Conservation (phyloP, 768 basidiomycete genomes). For the Tricholoma bakamatsutake region DNA sequence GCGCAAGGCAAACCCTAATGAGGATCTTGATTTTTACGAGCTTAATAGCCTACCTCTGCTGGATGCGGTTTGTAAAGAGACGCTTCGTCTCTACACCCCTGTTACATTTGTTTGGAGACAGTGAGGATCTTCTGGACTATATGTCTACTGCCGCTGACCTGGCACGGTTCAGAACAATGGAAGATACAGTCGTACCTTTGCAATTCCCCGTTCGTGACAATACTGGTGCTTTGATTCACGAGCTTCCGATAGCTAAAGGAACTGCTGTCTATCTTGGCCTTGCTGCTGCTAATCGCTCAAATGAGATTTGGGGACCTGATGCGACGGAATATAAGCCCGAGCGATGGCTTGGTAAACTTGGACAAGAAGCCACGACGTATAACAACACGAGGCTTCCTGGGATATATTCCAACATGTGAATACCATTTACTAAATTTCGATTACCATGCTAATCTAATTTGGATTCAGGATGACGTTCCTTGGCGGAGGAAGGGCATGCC, state of each 20-base stretch:
- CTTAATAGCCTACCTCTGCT: constrained; percentile 30
- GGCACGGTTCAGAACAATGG: constrained; percentile 20
- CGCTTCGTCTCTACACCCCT: constrained; percentile 23
- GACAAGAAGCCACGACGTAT: constrained; percentile 17
- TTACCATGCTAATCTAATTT: neutral
- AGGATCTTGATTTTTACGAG: constrained; percentile 30
- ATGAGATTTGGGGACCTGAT: constrained; percentile 42
- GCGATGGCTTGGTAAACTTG: constrained; percentile 33
- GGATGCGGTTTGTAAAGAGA: constrained; percentile 34
- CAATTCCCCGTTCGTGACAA: constrained; percentile 23
- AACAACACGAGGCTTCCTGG: constrained; percentile 37
- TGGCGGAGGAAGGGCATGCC: constrained; percentile 40
- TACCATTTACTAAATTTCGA: neutral
- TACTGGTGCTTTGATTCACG: constrained; percentile 20
- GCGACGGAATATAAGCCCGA: constrained; percentile 44
- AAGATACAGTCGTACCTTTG: constrained; percentile 30
- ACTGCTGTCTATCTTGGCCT: constrained; percentile 30
- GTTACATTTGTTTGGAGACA: constrained; percentile 25
- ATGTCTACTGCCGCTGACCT: neutral
- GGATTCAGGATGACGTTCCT: constrained; percentile 37
- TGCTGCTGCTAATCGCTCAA: constrained; percentile 28
- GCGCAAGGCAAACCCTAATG: constrained; percentile 14
- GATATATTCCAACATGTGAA: constrained; percentile 35
- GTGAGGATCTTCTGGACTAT: constrained; percentile 13
- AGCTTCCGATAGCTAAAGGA: constrained; percentile 31